Evolutionary conservation across 148 eudicot species (phyloP).

Genomic region (Agrostemma githago): DNA sequence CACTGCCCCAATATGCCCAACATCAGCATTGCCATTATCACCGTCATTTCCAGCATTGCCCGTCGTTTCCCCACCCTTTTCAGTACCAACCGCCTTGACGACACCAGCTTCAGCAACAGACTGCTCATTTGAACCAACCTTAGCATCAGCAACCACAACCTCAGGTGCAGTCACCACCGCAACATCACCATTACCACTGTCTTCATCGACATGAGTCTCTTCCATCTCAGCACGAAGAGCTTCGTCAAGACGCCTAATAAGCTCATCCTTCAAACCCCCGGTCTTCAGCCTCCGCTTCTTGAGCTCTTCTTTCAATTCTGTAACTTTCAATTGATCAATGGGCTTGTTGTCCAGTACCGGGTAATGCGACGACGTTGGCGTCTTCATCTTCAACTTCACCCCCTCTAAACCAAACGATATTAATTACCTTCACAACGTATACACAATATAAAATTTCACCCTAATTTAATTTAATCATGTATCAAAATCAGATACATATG

Average conservation of each 20-base stretch:
- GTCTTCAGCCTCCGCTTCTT: slow-evolving; percentile 65
- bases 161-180: slow-evolving; percentile 19
- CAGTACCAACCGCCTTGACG: not conserved
- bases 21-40: slow-evolving; percentile 3
- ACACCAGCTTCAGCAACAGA: slow-evolving; percentile 7
- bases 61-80: not conserved
- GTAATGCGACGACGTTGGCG: slow-evolving; percentile 46
- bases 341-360: slow-evolving; percentile 68
- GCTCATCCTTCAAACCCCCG: slow-evolving; percentile 80
- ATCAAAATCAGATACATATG: not conserved
- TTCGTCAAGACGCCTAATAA: slow-evolving; percentile 63
- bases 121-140: not conserved
- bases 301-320: slow-evolving; percentile 90
- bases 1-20: not conserved
- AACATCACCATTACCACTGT: slow-evolving; percentile 32
- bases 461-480: not conserved
- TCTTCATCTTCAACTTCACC: slow-evolving; percentile 19
- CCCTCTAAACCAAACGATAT: not conserved
- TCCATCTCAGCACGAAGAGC: slow-evolving; percentile 57
- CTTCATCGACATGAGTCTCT: slow-evolving; percentile 8
- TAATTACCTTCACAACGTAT: not conserved
- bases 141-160: slow-evolving; percentile 12
- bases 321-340: slow-evolving; percentile 86
- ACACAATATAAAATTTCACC: not conserved
- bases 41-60: not conserved